Evolutionary conservation across 1,139 yeast genomes (phyloP).

Genomic region (Saccharomycopsis crataegensis): DNA sequence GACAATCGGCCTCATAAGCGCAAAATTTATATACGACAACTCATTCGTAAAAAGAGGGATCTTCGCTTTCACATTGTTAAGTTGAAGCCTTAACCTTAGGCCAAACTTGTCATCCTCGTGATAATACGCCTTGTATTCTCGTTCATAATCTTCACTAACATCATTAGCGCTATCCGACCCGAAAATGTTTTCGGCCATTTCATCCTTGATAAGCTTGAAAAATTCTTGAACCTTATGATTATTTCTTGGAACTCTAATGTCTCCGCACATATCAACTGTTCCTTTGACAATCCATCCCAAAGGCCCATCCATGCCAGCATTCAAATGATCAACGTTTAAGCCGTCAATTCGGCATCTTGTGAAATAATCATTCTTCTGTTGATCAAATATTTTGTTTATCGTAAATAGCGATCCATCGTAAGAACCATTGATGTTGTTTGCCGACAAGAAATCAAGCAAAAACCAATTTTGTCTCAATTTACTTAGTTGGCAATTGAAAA

Average conservation of each 20-base stretch:
- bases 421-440: conserved; percentile 80
- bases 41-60: conserved; percentile 78
- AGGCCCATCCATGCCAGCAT: conserved; percentile 86
- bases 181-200: conserved; percentile 23
- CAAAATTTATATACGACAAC: conserved; percentile 80
- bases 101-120: conserved; percentile 37
- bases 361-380: conserved; percentile 27
- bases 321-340: conserved; percentile 78
- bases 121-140: conserved; percentile 15
- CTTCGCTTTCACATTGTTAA: conserved; percentile 80
- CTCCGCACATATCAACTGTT: conserved; percentile 87
- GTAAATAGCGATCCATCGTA: conserved; percentile 92
- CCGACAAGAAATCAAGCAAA: conserved; percentile 77
- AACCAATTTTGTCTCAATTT: conserved; percentile 87
- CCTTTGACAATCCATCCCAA: conserved; percentile 96
- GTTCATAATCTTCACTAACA: conserved; percentile 6
- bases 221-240: conserved; percentile 29
- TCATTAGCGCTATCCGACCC: not conserved
- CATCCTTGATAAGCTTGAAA: conserved; percentile 20
- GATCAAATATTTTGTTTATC: conserved; percentile 48
- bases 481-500: conserved; percentile 77
- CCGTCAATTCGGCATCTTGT: conserved; percentile 82
- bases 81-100: conserved; percentile 67
- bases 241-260: conserved; percentile 69
- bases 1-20: conserved; percentile 87